Percentiles rank a stretch among this genome's conserved stretches.
phyloP scores from a whole-genome alignment of 805 yeast species.

The Wickerhamiella lipophila region DNA sequence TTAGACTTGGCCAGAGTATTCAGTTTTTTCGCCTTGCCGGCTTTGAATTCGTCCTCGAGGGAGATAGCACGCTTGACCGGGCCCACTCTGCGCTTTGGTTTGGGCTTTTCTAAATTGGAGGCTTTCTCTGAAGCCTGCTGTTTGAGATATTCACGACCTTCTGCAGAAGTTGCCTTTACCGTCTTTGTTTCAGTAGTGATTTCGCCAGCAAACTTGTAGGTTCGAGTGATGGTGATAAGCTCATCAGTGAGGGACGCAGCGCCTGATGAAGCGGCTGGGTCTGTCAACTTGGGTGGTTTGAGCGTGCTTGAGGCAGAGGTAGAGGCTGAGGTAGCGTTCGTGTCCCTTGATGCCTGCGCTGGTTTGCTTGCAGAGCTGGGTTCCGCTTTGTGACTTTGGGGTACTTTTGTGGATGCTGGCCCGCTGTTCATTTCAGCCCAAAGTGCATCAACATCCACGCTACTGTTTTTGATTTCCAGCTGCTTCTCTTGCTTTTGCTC shows the following conservation, averaged over 20 bases:
- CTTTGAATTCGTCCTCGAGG: slow-evolving; percentile 59
- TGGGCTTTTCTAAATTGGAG: slow-evolving; percentile 19
- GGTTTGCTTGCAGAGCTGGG: not conserved
- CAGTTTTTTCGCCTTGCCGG: slow-evolving; percentile 60
- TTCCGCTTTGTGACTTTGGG: not conserved
- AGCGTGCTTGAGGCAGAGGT: no score
- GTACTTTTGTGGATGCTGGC: slow-evolving; percentile 15
- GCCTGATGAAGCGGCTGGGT: not conserved
- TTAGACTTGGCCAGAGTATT: slow-evolving; percentile 88
- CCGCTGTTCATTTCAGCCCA: slow-evolving; percentile 42
- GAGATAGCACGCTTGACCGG: slow-evolving; percentile 53
- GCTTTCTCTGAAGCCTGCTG: slow-evolving; percentile 13
- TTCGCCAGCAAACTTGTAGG: slow-evolving; percentile 85
- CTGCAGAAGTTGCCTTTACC: slow-evolving; percentile 70
- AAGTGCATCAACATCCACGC: slow-evolving; percentile 38
- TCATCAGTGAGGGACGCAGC: slow-evolving; percentile 29
- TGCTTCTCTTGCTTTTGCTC: slow-evolving; percentile 19
- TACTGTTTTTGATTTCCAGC: slow-evolving; percentile 15
- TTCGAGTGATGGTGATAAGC: slow-evolving; percentile 56
- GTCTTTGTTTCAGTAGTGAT: slow-evolving; percentile 60
- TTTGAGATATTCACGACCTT: slow-evolving; percentile 57
- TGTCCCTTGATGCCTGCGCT: no score
- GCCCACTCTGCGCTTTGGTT: slow-evolving; percentile 17
- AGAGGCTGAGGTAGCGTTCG: no score
- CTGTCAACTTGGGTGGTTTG: no score